Evolutionary conservation across 768 basidiomycete species (phyloP).

Genomic region (Pleurotus salmoneostramineus): DNA sequence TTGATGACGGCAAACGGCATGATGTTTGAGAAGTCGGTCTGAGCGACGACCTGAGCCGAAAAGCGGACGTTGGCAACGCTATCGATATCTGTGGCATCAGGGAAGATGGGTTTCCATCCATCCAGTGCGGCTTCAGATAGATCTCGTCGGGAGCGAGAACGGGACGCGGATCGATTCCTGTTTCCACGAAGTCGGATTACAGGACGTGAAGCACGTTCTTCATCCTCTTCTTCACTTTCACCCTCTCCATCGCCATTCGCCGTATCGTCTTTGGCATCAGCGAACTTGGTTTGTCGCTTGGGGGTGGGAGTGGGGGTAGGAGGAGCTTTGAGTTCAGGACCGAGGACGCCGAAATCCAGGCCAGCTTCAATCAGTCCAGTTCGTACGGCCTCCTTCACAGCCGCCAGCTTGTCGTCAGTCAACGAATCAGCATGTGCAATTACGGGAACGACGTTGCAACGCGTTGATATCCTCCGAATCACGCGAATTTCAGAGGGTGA

Average conservation of each 20-base stretch:
- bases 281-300: conserved; percentile 33
- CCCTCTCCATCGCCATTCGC: conserved; percentile 20
- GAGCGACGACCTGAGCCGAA: conserved; percentile 65
- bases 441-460: conserved; percentile 79
- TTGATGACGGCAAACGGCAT: conserved; percentile 81
- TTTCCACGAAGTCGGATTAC: conserved; percentile 69
- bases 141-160: conserved; percentile 73
- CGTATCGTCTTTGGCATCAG: conserved; percentile 22
- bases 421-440: conserved; percentile 79
- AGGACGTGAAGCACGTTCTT: conserved; percentile 60
- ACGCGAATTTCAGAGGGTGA: conserved; percentile 77
- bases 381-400: conserved; percentile 70
- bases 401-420: conserved; percentile 70
- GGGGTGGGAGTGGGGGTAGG: conserved; percentile 19
- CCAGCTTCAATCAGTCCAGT: conserved; percentile 61
- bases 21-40: conserved; percentile 49
- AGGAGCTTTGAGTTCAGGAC: conserved; percentile 27
- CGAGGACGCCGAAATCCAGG: conserved; percentile 78
- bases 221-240: conserved; percentile 35
- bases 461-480: conserved; percentile 67
- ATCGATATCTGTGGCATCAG: conserved; percentile 58
- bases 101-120: conserved; percentile 51
- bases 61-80: conserved; percentile 76
- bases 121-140: conserved; percentile 56
- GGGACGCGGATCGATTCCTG: conserved; percentile 47